phyloP scores from a whole-genome alignment of 306 rosid species.

The Notholithocarpus densiflorus region DNA sequence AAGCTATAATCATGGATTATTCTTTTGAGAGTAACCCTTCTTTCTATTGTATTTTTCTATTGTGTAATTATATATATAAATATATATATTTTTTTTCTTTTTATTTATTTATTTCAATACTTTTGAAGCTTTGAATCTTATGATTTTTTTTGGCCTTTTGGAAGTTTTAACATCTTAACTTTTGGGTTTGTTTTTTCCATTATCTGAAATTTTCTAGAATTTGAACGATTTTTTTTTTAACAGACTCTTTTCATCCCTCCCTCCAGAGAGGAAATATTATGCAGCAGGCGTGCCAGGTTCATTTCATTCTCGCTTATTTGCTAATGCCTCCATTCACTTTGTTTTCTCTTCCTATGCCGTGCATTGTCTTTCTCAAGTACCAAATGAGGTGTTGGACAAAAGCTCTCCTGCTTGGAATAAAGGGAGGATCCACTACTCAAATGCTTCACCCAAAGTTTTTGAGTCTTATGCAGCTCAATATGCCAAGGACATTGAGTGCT shows the following conservation, averaged over 20 bases:
- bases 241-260: conserved; percentile 26
- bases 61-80: too few species aligned
- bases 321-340: conserved; percentile 24
- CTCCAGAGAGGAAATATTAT: conserved; percentile 5
- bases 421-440: conserved; percentile 18
- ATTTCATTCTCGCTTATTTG: conserved; percentile 26
- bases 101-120: too few species aligned
- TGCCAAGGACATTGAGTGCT: conserved; percentile 26
- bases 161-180: too few species aligned
- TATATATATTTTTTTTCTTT: too few species aligned
- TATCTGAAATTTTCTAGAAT: too few species aligned
- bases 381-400: not conserved
- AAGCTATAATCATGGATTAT: too few species aligned
- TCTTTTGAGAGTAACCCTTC: too few species aligned
- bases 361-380: conserved; percentile 34
- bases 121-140: too few species aligned
- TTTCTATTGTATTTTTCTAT: too few species aligned
- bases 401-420: conserved; percentile 25
- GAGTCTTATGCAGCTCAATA: conserved; percentile 27
- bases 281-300: conserved; percentile 30
- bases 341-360: conserved; percentile 25
- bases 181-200: too few species aligned
- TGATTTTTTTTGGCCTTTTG: too few species aligned
- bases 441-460: conserved; percentile 7
- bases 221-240: too few species aligned